Percentiles rank a stretch among this genome's conserved stretches.
phyloP scores from a whole-genome alignment of 257 asterid species.

The Leptodermis oblonga region DNA sequence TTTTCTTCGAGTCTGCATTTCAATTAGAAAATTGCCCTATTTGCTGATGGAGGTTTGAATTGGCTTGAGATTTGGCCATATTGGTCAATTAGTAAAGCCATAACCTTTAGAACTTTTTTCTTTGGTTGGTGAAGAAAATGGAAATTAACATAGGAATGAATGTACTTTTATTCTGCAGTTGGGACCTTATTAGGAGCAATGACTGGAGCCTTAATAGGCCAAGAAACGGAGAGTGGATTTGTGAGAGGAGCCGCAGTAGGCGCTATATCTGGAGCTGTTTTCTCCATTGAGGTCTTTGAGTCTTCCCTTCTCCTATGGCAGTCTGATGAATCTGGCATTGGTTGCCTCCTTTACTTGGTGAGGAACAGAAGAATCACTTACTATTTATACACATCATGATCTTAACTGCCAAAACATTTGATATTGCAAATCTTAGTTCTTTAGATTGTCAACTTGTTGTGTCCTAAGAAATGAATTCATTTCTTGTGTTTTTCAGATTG shows the following conservation, averaged over 20 bases:
- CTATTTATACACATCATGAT: background rate
- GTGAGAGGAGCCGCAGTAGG: conserved; percentile 97
- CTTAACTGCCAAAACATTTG: background rate
- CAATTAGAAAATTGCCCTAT: no score
- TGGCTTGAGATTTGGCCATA: no score
- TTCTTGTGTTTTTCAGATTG: conserved; percentile 51
- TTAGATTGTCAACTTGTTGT: background rate
- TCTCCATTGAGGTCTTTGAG: conserved; percentile 95
- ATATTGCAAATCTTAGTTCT: no score
- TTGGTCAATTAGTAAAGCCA: background rate
- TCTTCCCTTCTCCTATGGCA: conserved; percentile 80
- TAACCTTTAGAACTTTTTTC: background rate
- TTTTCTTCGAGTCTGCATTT: background rate
- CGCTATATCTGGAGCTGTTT: conserved; percentile 98
- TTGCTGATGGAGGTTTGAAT: background rate
- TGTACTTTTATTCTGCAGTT: conserved; percentile 42
- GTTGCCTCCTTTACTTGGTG: conserved; percentile 92
- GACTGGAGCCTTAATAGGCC: conserved; percentile 97
- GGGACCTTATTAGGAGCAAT: conserved; percentile 93
- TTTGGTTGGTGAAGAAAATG: conserved; percentile 5
- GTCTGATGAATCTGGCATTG: conserved; percentile 90
- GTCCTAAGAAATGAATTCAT: background rate
- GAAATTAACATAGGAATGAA: conserved; percentile 10
- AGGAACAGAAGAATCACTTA: conserved; percentile 22
- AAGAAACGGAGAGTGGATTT: conserved; percentile 95